A percentile compares a stretch with the other conserved stretches of the same genome.
Conservation (phyloP, 108 stramenopile genomes). For the Pseudonitzschia multiseries region DNA sequence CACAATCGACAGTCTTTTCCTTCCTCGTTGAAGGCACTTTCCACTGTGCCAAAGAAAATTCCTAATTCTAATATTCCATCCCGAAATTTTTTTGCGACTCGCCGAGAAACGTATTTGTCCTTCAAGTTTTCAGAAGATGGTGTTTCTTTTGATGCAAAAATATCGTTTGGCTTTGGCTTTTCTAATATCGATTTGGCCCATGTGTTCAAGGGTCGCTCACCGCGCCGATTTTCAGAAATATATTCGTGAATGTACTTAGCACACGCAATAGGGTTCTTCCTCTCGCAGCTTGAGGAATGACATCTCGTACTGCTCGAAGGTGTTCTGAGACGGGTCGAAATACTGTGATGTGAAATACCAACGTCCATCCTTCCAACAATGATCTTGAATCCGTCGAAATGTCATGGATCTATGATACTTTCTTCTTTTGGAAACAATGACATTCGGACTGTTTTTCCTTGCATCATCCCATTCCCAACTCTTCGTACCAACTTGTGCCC, state of each 20-base stretch:
- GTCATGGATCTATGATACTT: background rate
- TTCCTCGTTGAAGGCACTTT: background rate
- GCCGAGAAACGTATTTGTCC: background rate
- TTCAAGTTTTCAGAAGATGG: background rate
- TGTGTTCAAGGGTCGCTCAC: background rate
- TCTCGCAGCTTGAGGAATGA: background rate
- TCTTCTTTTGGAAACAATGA: background rate
- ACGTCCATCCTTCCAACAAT: background rate
- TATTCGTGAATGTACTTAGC: background rate
- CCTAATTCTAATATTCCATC: background rate
- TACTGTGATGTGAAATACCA: background rate
- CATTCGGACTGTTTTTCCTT: too few species aligned
- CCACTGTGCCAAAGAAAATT: constrained; percentile 11
- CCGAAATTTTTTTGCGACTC: constrained; percentile 6
- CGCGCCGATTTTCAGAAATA: background rate
- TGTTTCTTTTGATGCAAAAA: background rate
- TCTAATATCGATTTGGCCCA: background rate
- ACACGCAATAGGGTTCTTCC: background rate
- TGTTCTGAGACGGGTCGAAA: background rate
- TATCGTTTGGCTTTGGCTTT: background rate
- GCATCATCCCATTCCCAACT: too few species aligned
- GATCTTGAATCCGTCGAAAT: background rate
- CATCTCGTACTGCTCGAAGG: background rate
- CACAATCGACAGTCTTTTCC: background rate
- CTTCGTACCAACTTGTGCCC: too few species aligned